Evolutionary conservation across 805 yeast genomes (phyloP).

Genomic region (Sungouiozyma intestinalis): DNA sequence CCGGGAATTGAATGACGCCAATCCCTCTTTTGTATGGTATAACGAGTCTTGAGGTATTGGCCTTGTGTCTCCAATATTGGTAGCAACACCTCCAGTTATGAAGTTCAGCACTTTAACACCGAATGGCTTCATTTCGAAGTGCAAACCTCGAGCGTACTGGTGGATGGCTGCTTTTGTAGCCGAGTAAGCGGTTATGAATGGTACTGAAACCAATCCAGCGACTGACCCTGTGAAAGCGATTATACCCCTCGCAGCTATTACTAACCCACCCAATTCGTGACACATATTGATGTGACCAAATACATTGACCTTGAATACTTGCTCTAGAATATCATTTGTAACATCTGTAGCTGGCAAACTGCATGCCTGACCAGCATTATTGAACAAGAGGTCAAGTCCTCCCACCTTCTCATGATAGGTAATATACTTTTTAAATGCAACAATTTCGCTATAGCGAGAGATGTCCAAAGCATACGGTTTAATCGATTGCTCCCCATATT

Average conservation of each 20-base stretch:
- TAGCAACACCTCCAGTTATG: slow-evolving; percentile 65
- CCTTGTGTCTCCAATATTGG: slow-evolving; percentile 57
- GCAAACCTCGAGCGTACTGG: slow-evolving; percentile 51
- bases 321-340: slow-evolving; percentile 38
- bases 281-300: slow-evolving; percentile 56
- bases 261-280: slow-evolving; percentile 42
- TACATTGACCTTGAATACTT: slow-evolving; percentile 54
- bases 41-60: slow-evolving; percentile 43
- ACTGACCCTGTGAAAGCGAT: slow-evolving; percentile 67
- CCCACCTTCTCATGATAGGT: slow-evolving; percentile 33
- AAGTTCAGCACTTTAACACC: slow-evolving; percentile 59
- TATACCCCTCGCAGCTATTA: slow-evolving; percentile 55
- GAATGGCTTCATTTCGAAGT: slow-evolving; percentile 58
- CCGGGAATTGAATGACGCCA: slow-evolving; percentile 38
- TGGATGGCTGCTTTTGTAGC: slow-evolving; percentile 68
- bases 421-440: slow-evolving; percentile 33
- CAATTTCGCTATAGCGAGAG: slow-evolving; percentile 37
- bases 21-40: slow-evolving; percentile 41
- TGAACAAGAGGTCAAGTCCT: slow-evolving; percentile 48
- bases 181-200: slow-evolving; percentile 55
- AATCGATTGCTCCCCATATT: slow-evolving; percentile 28
- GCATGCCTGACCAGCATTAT: slow-evolving; percentile 74
- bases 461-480: slow-evolving; percentile 47
- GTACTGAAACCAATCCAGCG: slow-evolving; percentile 54
- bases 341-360: slow-evolving; percentile 60